Evolutionary conservation across 129 eudicot genomes (phyloP).

Genomic region (sunflower (Helianthus annuus)): HanXRQr2.0-SUNRISE NC_035447.2:166051489-166051988

Average conservation of each 20-base stretch:
- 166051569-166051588: too few species aligned
- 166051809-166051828: neutral
- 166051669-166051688: too few species aligned
- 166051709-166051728: neutral
- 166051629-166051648: too few species aligned
- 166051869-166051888: constrained; percentile 25
- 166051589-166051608: too few species aligned
- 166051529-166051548: too few species aligned
- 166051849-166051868: constrained; percentile 4
- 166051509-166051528: too few species aligned
- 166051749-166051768: constrained; percentile 29
- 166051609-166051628: too few species aligned
- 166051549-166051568: too few species aligned
- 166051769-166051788: constrained; percentile 38
- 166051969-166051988: constrained; percentile 22
- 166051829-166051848: neutral
- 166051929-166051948: constrained; percentile 25
- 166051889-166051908: constrained; percentile 37
- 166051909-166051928: constrained; percentile 25
- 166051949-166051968: constrained; percentile 23
- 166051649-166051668: too few species aligned
- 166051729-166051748: constrained; percentile 48
- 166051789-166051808: neutral
- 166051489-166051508: too few species aligned
- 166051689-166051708: neutral